Evolutionary conservation across 1,139 yeast species (phyloP).

Genomic region (Hansenula lynferdii): DNA sequence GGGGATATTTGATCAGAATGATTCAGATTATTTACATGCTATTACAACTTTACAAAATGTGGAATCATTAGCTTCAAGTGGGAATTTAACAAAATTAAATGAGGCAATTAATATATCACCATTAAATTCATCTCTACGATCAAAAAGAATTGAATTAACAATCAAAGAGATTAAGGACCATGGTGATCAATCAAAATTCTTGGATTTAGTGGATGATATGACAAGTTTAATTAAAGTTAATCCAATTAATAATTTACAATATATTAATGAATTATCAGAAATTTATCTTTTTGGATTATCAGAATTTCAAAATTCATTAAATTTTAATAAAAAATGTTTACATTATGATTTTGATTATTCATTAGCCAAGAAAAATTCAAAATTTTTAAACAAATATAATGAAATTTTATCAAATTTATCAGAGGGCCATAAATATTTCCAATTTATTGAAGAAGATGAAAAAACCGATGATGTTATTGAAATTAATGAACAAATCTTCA

Average conservation of each 20-base stretch:
- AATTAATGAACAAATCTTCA: slow-evolving; percentile 19
- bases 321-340: slow-evolving; percentile 53
- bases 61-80: slow-evolving; percentile 7
- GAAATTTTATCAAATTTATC: slow-evolving; percentile 10
- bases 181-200: slow-evolving; percentile 9
- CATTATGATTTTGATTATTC: slow-evolving; percentile 64
- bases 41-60: slow-evolving; percentile 12
- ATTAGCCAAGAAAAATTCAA: slow-evolving; percentile 47
- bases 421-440: slow-evolving; percentile 23
- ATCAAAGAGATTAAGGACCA: slow-evolving; percentile 12
- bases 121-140: slow-evolving; percentile 23
- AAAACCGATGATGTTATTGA: slow-evolving; percentile 12
- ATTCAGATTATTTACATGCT: slow-evolving; percentile 4
- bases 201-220: slow-evolving; percentile 18
- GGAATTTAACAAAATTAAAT: slow-evolving; percentile 11
- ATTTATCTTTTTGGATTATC: slow-evolving; percentile 45
- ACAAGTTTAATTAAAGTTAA: slow-evolving; percentile 14
- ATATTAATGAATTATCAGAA: slow-evolving; percentile 29
- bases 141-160: slow-evolving; percentile 27
- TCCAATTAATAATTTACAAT: slow-evolving; percentile 10
- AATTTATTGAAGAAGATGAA: slow-evolving; percentile 31
- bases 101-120: slow-evolving; percentile 25
- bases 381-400: slow-evolving; percentile 44
- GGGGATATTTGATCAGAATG: slow-evolving; percentile 3
- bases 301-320: slow-evolving; percentile 47